phyloP scores from a whole-genome alignment of 2,329 filamentous ascomycete genomes.

The Ciborinia camelliae region DNA sequence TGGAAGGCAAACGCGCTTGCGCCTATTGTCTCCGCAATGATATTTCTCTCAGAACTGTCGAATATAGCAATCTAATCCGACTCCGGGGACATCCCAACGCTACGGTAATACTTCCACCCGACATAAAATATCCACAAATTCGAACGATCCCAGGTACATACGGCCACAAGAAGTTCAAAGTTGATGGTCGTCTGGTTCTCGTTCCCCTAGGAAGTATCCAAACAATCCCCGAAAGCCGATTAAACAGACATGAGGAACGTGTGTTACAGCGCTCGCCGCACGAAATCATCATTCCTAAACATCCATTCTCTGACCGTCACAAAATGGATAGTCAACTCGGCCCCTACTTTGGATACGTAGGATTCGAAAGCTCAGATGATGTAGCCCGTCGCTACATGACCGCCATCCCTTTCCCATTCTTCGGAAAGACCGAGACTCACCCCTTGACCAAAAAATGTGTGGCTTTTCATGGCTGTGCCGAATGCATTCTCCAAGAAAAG shows the following conservation, averaged over 20 bases:
- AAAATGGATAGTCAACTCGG: neutral
- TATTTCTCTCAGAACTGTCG: neutral
- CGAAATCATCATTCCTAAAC: neutral
- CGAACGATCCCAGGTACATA: neutral
- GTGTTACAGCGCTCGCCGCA: neutral
- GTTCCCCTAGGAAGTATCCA: neutral
- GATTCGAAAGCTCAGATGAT: neutral
- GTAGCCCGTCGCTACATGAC: slow-evolving; percentile 1
- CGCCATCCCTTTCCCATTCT: neutral
- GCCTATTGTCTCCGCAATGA: slow-evolving; percentile 25
- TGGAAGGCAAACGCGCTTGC: slow-evolving; percentile 21
- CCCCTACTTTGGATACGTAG: neutral
- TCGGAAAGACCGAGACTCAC: neutral
- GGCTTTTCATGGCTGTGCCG: neutral
- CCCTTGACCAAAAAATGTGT: neutral
- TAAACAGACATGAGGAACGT: neutral
- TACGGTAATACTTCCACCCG: neutral
- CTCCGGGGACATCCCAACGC: neutral
- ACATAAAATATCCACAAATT: neutral
- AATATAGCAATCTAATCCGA: neutral
- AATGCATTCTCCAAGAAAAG: neutral
- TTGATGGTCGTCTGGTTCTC: neutral
- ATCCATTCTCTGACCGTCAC: neutral
- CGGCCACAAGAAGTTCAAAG: neutral
- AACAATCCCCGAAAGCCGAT: neutral